These are phyloP conservation scores for Fusarium sp. DNA, from an alignment of 2,329 filamentous ascomycete genomes.

Conservation along the genomic window DNA sequence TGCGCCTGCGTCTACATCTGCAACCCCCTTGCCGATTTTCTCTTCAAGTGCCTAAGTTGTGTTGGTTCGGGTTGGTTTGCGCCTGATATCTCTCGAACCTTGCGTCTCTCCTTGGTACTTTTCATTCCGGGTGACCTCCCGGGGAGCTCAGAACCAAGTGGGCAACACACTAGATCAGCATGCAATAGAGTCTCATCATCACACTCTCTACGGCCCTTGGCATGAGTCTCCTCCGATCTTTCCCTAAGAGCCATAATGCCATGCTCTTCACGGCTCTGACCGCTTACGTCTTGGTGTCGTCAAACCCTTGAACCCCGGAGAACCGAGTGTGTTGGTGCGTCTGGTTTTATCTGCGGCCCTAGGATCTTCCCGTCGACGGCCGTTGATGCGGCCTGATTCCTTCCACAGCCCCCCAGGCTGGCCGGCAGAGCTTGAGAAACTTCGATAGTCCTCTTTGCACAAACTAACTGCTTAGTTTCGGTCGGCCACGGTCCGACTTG, in stretches of 20 bases:
- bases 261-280: constrained; percentile 14
- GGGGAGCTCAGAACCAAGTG: constrained; percentile 31
- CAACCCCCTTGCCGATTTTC: constrained; percentile 5
- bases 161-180: constrained; percentile 39
- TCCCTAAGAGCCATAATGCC: constrained; percentile 13
- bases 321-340: constrained; percentile 29
- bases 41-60: neutral
- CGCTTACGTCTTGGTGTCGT: constrained; percentile 18
- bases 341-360: constrained; percentile 29
- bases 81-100: constrained; percentile 29
- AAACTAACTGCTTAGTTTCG: constrained; percentile 9
- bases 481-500: constrained; percentile 27
- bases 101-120: constrained; percentile 27
- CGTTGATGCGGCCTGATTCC: constrained; percentile 36
- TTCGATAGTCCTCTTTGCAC: constrained; percentile 16
- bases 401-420: constrained; percentile 18
- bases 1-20: constrained; percentile 27
- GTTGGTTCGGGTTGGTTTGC: constrained; percentile 18
- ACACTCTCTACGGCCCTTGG: constrained; percentile 32
- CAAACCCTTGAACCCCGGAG: constrained; percentile 9
- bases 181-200: constrained; percentile 29
- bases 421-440: constrained; percentile 8
- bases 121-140: constrained; percentile 34
- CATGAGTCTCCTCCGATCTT: constrained; percentile 24
- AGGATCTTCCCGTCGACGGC: constrained; percentile 45